These are phyloP conservation scores for Beauveria asiatica DNA, from an alignment of 2,329 filamentous ascomycete genomes.

Conservation along the genomic window DNA sequence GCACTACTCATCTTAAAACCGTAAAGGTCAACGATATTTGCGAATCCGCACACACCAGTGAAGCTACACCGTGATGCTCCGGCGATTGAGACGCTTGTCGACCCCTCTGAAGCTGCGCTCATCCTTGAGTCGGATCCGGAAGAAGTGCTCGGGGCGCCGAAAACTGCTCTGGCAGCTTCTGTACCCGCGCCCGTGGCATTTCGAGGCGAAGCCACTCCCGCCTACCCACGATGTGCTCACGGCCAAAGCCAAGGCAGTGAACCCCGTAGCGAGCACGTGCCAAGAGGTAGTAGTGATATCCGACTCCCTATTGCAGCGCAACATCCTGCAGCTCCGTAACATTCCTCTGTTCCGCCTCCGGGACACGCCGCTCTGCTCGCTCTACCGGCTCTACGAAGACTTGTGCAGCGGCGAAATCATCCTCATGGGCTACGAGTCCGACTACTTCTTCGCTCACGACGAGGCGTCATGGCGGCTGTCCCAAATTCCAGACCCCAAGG, in stretches of 20 bases:
- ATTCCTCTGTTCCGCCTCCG: neutral
- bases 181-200: neutral
- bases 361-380: neutral
- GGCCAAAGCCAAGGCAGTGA: neutral
- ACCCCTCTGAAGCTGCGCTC: neutral
- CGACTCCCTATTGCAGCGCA: neutral
- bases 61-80: neutral
- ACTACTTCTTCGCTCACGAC: neutral
- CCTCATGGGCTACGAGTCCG: neutral
- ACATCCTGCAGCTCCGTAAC: neutral
- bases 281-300: too few species aligned
- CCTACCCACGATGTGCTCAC: neutral
- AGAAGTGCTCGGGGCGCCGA: neutral
- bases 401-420: neutral
- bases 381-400: neutral
- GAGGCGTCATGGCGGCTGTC: conserved; percentile 1
- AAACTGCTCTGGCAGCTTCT: conserved; percentile 7
- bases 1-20: too few species aligned
- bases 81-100: neutral
- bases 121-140: neutral
- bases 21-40: too few species aligned
- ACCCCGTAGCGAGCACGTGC: neutral
- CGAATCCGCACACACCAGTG: neutral
- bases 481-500: neutral
- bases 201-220: neutral